Evolutionary conservation across 202 grass and related monocot genomes (phyloP).

Genomic region (Setaria italica): DNA sequence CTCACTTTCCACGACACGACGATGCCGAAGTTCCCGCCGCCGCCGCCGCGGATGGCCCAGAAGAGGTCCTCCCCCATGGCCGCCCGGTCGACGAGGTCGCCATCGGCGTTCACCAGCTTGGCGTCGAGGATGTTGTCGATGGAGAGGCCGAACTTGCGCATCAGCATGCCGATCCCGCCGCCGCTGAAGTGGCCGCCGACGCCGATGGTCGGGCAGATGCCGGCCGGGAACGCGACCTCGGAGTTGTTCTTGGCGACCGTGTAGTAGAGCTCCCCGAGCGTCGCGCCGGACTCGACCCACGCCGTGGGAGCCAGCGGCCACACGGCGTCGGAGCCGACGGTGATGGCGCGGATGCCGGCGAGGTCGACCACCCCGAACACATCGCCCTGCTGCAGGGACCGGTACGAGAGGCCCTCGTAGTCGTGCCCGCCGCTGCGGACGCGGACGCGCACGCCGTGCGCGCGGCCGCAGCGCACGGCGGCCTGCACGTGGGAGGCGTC

Average conservation of each 20-base stretch:
- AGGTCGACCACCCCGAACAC: slow-evolving; percentile 68
- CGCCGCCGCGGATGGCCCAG: slow-evolving; percentile 64
- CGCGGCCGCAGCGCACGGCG: slow-evolving; percentile 50
- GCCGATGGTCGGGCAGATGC: slow-evolving; percentile 54
- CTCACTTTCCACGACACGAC: slow-evolving; percentile 57
- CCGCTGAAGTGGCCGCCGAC: slow-evolving; percentile 58
- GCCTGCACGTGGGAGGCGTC: slow-evolving; percentile 58
- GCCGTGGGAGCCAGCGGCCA: neutral
- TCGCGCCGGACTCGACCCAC: slow-evolving; percentile 58
- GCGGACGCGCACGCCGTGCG: slow-evolving; percentile 47
- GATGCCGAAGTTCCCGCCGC: slow-evolving; percentile 61
- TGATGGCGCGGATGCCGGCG: slow-evolving; percentile 35
- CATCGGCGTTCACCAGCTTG: slow-evolving; percentile 35
- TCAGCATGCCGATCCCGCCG: slow-evolving; percentile 53
- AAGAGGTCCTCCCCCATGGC: slow-evolving; percentile 59
- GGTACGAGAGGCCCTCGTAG: slow-evolving; percentile 72
- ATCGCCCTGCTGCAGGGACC: neutral
- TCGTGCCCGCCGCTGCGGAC: slow-evolving; percentile 76
- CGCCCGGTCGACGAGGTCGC: slow-evolving; percentile 36
- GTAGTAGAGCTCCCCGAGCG: slow-evolving; percentile 62
- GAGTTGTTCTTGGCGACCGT: slow-evolving; percentile 18
- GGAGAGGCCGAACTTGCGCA: slow-evolving; percentile 52
- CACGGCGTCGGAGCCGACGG: neutral
- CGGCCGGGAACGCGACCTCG: slow-evolving; percentile 30
- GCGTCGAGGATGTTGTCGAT: slow-evolving; percentile 54